Base-by-base conservation (phyloP, 805 yeast genomes). In the Myxozyma geophila region DNA sequence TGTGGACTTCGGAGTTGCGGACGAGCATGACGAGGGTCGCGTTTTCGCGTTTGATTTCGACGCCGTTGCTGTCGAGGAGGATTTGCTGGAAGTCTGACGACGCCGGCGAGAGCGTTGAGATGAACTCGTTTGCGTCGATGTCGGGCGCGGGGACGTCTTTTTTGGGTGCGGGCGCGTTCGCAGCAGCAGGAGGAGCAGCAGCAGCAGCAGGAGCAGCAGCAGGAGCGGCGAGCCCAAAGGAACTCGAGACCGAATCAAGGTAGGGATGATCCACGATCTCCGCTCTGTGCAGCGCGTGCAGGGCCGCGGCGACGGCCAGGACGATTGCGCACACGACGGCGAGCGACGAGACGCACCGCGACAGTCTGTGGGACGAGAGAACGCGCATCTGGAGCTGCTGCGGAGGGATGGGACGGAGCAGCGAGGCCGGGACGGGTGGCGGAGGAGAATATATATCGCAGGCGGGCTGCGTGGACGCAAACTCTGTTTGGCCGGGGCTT, bases 11-110 rank as follows among this genome's bases (percentile, higher is more conserved):
- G 10, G 77, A 72, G 73, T 90, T 89, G 68, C 92, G 81, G 49
- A 90, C 90, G 41, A 90, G 77, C 1, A 90, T 85, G 68, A 88
- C 83, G 70, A 89, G 80, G 0, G 90, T 83, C 2, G 91, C 93
- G 66, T 82, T 86, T 21, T 67, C 70, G 37, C 50, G 59, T 40
- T 36, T 23, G 50, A 60, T 50, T 10, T 59, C 58, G 43, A 44
- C n/a, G 23, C 21, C 37, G 39, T 19, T 10, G 46, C 23, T 46
- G 17, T 33, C 40, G n/a, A 39, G 39, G 46, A 52, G 13, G 13
- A 6, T 15, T 13, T 21, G 46, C 28, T 28, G 28, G 28, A 28
- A 28, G 36, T 39, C 46, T 2, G 55, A 10, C 9, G 46, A 17
- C 17, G 55, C 10, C 46, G 39, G 15, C 23, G 54, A 37, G 13